Base-by-base conservation (phyloP, 257 asterid species). In the Rauvolfia tetraphylla region DNA sequence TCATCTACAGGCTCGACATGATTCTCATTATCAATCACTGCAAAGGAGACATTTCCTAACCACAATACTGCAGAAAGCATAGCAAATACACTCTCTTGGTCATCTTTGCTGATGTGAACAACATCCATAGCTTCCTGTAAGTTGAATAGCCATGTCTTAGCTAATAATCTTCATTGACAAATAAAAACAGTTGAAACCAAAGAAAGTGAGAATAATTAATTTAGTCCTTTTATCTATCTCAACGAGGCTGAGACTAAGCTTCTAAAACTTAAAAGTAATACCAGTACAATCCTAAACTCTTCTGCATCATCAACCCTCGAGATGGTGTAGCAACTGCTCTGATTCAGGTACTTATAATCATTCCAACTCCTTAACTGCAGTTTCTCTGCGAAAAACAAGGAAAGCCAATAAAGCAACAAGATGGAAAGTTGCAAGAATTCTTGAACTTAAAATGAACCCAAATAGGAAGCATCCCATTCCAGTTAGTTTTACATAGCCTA, bases 51-150 rank as follows among this genome's bases (percentile, higher is more conserved):
- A 72, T 95, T 86, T 79, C 99, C 99, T 78, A 95, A 85, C 99
- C 99, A 95, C 53, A 95, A 80, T 27, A 95, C 99, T 76, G 99
- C 97, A 84, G 99, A 96, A 78, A 95, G 83, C 97, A 95, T 90
- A 29, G 98, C 92, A 85, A 95, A 93, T 78, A 91, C 96, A 80
- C 93, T 95, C 76, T 91, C 96, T 82, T 93, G 99, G 85, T 95
- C 92, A 78, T 87, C 92, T 84, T 89, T 95, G 83, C 83, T 88
- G 58, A 95, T 89, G 84, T 90, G 99, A 84, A 95, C 99, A 61
- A 91, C 83, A 85, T 93, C 95, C 83, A 95, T 83, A 75, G 99
- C 99, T 81, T 95, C 99, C 99, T 95, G 89, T 78, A 73, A 79
- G 72, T n/a, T 14, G 38, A 44, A 48, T 29, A 74, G 76, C 57